phyloP scores from a whole-genome alignment of 768 basidiomycete genomes.

The Suillus cothurnatus region DNA sequence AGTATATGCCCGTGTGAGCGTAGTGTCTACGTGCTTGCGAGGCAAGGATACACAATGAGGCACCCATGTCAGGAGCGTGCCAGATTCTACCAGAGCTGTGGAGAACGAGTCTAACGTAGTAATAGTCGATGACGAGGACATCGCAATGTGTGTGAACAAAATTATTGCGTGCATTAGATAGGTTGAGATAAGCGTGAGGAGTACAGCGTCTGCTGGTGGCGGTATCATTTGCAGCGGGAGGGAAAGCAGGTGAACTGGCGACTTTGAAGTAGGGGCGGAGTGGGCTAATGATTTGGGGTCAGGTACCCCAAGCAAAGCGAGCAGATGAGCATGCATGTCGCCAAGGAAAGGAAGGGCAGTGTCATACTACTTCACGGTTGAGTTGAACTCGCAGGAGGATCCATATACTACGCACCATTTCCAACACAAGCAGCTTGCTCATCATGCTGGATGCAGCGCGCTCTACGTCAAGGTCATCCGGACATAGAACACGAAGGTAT shows the following conservation, averaged over 20 bases:
- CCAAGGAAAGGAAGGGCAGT: conserved; percentile 46
- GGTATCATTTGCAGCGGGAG: conserved; percentile 44
- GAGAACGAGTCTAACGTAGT: conserved; percentile 23
- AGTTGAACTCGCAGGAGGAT: not conserved
- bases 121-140: conserved; percentile 16
- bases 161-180: conserved; percentile 59
- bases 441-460: conserved; percentile 68
- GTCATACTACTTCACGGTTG: conserved; percentile 47
- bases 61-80: conserved; percentile 56
- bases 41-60: conserved; percentile 45
- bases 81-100: conserved; percentile 27
- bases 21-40: conserved; percentile 54
- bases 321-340: conserved; percentile 48
- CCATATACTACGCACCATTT: conserved; percentile 57
- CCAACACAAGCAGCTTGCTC: conserved; percentile 66
- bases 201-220: conserved; percentile 27
- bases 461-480: conserved; percentile 66
- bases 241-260: conserved; percentile 36
- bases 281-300: not conserved
- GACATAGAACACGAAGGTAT: conserved; percentile 46
- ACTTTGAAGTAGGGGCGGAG: not conserved
- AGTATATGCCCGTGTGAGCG: conserved; percentile 64
- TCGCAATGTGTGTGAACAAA: conserved; percentile 36
- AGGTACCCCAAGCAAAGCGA: conserved; percentile 12
- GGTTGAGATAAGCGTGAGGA: conserved; percentile 59